Percentiles rank a stretch among this genome's conserved stretches.
Conservation (phyloP, 2,329 filamentous ascomycete species). For the Hypoxylon sp. region DNA sequence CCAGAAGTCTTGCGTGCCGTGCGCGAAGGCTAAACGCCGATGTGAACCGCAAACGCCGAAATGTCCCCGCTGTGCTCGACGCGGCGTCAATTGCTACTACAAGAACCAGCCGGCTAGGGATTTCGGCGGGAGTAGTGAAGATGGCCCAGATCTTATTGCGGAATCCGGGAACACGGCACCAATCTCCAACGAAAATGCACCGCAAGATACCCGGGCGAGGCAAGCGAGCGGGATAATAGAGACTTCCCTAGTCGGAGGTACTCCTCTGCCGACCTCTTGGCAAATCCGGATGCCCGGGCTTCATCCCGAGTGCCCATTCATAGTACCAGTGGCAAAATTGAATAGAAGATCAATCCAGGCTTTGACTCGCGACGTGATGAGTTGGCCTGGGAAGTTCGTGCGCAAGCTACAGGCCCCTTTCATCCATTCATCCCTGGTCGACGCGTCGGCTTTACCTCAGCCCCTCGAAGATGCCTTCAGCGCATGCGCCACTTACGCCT, state of each 20-base stretch:
- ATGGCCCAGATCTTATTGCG: neutral
- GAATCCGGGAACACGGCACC: neutral
- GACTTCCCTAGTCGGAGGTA: neutral
- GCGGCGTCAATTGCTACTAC: constrained; percentile 25
- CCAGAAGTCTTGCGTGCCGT: constrained; percentile 28
- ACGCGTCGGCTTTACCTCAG: constrained; percentile 17
- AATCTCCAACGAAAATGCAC: neutral
- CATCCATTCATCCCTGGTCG: constrained; percentile 19
- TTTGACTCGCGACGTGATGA: constrained; percentile 16
- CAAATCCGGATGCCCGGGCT: constrained; percentile 14
- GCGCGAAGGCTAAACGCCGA: constrained; percentile 28
- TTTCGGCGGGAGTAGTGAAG: neutral
- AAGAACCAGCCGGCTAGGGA: constrained; percentile 19
- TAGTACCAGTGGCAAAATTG: neutral
- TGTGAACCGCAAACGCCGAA: constrained; percentile 26
- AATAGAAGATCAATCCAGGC: constrained; percentile 7
- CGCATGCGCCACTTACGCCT: constrained; percentile 15
- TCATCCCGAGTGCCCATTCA: constrained; percentile 7
- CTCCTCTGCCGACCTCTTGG: neutral
- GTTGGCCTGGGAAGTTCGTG: constrained; percentile 28
- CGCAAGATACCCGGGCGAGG: neutral
- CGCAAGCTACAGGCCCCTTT: constrained; percentile 23
- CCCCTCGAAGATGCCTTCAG: constrained; percentile 30
- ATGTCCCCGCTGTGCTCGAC: constrained; percentile 20
- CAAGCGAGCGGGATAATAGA: neutral